Base-by-base conservation (phyloP, 805 yeast genomes). In the Cyberlindnera sargentensis region DNA sequence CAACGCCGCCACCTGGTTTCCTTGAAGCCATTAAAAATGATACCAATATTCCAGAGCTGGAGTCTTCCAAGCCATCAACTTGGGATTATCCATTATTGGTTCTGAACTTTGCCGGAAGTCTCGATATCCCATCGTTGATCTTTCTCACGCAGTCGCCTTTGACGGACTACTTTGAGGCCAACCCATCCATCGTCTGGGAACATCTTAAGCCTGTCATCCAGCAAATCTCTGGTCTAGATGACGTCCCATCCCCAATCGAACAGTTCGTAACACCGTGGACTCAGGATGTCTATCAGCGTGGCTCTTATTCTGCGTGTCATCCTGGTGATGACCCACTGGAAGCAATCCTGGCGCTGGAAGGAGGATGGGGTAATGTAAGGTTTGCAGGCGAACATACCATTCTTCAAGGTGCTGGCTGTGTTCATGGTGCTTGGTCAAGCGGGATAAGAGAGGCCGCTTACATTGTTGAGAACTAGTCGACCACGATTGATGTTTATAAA, bases 311-410 rank as follows among this genome's bases (percentile, higher is more conserved):
- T 8, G 89, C 90, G 0, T 74, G 86, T 43, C 61, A 67, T 32
- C 78, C 82, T 0, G 81, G 80, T 6, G 84, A 84, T 59, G 87
- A 82, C 53, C 87, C 95, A 0, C 66, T 76, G 8, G 82, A 76
- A 41, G 60, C 78, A 15, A 73, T 83, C 0, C 58, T 78, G 11
- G 83, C 82, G n/a, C 68, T 85, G 45, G 68, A 75, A 20, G 74
- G 75, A 25, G 85, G 88, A 0, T 65, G 73, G 23, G 78, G 72
- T 9, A 67, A 70, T 7, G 64, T 89, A 3, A 68, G 95, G 36
- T 89, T 89, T 68, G 96, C 96, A 0, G 96, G 96, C 6, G 96
- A 89, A 57, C 96, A 89, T 60, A 84, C 96, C 0, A 77, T 80
- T 24, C 64, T 77, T 51, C 95, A 87, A 51, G 96, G 95, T 6